phyloP scores from a whole-genome alignment of 305 asterid genomes.

The Euphrasia arctica region DNA sequence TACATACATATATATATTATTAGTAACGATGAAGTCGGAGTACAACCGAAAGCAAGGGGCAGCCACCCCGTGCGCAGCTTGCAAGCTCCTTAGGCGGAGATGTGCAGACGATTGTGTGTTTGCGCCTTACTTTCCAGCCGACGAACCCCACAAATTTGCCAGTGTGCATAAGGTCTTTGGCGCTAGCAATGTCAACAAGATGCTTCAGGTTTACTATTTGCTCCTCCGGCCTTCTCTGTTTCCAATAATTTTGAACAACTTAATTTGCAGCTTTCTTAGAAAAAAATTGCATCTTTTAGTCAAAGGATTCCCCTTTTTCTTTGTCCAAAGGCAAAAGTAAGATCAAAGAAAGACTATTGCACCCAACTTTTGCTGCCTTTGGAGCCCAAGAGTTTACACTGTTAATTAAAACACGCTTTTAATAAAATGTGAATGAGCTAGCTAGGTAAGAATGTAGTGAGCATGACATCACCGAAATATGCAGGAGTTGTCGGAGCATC shows the following conservation, averaged over 20 bases:
- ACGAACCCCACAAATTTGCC: slow-evolving; percentile 87
- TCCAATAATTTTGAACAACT: too few relatives aligned
- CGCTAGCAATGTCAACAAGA: slow-evolving; percentile 92
- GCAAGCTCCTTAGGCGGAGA: slow-evolving; percentile 81
- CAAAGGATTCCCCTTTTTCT: slow-evolving; percentile 13
- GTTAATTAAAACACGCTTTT: neutral
- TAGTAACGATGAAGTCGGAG: slow-evolving; percentile 37
- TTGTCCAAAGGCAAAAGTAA: slow-evolving; percentile 4
- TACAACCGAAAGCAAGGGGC: slow-evolving; percentile 65
- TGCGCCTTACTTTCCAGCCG: slow-evolving; percentile 89
- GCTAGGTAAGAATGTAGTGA: slow-evolving; percentile 8
- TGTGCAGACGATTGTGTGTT: slow-evolving; percentile 81
- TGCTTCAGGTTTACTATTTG: slow-evolving; percentile 61
- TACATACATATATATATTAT: neutral
- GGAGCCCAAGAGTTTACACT: slow-evolving; percentile 22
- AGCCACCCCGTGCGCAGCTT: slow-evolving; percentile 82
- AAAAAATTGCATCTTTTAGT: slow-evolving; percentile 10
- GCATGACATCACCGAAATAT: slow-evolving; percentile 17
- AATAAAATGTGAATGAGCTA: neutral
- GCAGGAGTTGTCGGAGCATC: slow-evolving; percentile 46
- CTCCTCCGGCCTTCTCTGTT: too few relatives aligned
- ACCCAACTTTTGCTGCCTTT: slow-evolving; percentile 21
- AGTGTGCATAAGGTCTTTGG: slow-evolving; percentile 93
- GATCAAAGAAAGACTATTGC: slow-evolving; percentile 8
- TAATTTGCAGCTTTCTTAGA: slow-evolving; percentile 1